These are phyloP conservation scores for Nicotiana knightiana DNA, from an alignment of 257 asterid species.

Conservation along the genomic window DNA sequence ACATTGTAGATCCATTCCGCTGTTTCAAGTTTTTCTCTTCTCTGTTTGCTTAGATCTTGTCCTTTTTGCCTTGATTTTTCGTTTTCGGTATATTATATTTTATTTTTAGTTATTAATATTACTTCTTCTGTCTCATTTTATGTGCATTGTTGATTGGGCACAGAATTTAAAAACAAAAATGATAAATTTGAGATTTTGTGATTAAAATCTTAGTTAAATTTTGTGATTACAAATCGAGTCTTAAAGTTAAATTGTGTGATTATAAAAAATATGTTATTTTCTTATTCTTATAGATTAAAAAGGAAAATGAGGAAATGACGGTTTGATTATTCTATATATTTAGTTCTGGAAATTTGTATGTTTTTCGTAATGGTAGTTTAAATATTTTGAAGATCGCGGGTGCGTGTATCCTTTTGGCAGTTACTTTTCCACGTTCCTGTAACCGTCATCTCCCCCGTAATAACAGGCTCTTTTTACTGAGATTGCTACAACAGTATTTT, in stretches of 20 bases:
- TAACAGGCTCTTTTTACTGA: background rate
- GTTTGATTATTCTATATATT: too few species aligned
- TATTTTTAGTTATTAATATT: too few species aligned
- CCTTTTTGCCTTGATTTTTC: conserved; percentile 12
- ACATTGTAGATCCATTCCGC: conserved; percentile 5
- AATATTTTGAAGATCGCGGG: background rate
- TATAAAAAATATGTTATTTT: too few species aligned
- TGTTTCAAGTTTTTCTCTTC: background rate
- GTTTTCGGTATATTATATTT: background rate
- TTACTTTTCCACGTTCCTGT: background rate
- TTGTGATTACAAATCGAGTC: too few species aligned
- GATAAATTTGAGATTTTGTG: too few species aligned
- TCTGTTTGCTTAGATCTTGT: conserved; percentile 25
- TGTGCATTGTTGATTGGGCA: too few species aligned
- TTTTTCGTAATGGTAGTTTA: background rate
- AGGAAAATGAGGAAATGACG: too few species aligned
- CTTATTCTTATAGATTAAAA: too few species aligned
- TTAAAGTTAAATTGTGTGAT: too few species aligned
- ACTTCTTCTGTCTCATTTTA: too few species aligned
- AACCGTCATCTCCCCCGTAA: background rate
- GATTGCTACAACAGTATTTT: background rate
- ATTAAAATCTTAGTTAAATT: too few species aligned
- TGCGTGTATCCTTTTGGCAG: background rate
- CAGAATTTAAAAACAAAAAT: too few species aligned
- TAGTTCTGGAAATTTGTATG: background rate